Evolutionary conservation across 805 yeast genomes (phyloP).

Genomic region (Saccharomycopsis fodiens): DNA sequence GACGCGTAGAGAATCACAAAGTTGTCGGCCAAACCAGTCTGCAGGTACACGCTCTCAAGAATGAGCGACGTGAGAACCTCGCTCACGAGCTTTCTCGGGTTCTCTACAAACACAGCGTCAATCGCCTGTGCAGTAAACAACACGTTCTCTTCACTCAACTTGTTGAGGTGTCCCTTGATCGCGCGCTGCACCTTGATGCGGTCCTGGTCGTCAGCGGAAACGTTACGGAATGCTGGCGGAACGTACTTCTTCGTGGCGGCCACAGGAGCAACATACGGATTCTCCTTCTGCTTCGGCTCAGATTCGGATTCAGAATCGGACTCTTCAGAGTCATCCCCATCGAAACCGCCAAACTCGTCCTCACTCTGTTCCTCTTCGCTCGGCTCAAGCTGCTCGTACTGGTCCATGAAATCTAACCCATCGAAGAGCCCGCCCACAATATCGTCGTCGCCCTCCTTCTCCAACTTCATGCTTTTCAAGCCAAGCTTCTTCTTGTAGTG

Average conservation of each 20-base stretch:
- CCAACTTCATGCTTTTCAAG: slow-evolving; percentile 46
- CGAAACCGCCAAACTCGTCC: slow-evolving; percentile 23
- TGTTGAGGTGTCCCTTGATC: slow-evolving; percentile 79
- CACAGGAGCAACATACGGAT: slow-evolving; percentile 47
- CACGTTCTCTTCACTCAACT: slow-evolving; percentile 82
- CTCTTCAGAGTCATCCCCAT: slow-evolving; percentile 25
- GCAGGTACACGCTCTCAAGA: slow-evolving; percentile 51
- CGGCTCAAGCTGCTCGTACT: slow-evolving; percentile 25
- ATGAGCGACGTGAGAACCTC: slow-evolving; percentile 57
- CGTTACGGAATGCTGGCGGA: slow-evolving; percentile 78
- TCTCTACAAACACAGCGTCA: slow-evolving; percentile 48
- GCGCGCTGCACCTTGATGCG: slow-evolving; percentile 44
- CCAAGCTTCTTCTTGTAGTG: slow-evolving; percentile 82
- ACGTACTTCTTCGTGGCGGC: slow-evolving; percentile 43
- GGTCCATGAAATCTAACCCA: slow-evolving; percentile 33
- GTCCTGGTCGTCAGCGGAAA: slow-evolving; percentile 37
- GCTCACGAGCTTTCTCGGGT: slow-evolving; percentile 77
- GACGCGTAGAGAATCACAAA: slow-evolving; percentile 77
- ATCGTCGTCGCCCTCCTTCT: slow-evolving; percentile 58
- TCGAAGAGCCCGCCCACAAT: slow-evolving; percentile 76
- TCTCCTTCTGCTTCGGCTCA: slow-evolving; percentile 39
- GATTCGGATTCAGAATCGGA: slow-evolving; percentile 3
- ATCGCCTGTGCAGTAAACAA: slow-evolving; percentile 62
- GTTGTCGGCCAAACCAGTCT: slow-evolving; percentile 63
- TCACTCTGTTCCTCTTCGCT: slow-evolving; percentile 24